These are phyloP conservation scores for Chaetomiaceae sp. DNA, from an alignment of 2,329 filamentous ascomycete genomes.

Conservation along the genomic window DNA sequence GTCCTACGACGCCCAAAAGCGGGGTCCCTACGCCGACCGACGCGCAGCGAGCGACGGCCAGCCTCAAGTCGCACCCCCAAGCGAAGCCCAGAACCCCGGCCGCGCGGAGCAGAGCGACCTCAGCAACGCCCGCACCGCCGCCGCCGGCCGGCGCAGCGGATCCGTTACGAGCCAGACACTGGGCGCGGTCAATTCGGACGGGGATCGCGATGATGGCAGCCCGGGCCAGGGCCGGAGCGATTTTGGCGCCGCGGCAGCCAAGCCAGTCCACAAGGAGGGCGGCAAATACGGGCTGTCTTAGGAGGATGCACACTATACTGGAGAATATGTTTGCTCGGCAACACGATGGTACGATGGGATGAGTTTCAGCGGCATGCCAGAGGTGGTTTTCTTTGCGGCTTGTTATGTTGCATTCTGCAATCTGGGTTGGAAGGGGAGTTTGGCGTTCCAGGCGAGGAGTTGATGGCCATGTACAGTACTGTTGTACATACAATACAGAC, in stretches of 20 bases:
- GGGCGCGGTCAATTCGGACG: too few species aligned
- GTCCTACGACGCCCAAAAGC: conserved; percentile 21
- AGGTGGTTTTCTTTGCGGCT: too few species aligned
- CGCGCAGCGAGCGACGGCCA: background rate
- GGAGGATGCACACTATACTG: too few species aligned
- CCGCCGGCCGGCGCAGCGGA: background rate
- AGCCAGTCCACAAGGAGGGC: conserved; percentile 10
- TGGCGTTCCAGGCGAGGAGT: too few species aligned
- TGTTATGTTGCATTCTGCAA: too few species aligned
- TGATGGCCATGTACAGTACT: too few species aligned
- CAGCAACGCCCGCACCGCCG: background rate
- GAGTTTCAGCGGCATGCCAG: background rate
- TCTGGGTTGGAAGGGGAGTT: too few species aligned
- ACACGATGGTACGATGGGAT: background rate
- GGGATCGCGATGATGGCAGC: too few species aligned
- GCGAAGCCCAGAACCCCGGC: background rate
- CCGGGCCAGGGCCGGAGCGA: conserved; percentile 6
- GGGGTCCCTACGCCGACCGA: conserved; percentile 22
- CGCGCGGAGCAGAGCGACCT: conserved; percentile 9
- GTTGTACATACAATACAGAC: too few species aligned
- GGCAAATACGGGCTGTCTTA: conserved; percentile 13
- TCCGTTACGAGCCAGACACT: background rate
- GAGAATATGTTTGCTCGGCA: too few species aligned
- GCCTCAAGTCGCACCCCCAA: background rate
- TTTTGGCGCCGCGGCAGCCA: conserved; percentile 5